Evolutionary conservation across 352 stramenopile species (phyloP).

Genomic region (Globisporangium sylvaticum): DNA sequence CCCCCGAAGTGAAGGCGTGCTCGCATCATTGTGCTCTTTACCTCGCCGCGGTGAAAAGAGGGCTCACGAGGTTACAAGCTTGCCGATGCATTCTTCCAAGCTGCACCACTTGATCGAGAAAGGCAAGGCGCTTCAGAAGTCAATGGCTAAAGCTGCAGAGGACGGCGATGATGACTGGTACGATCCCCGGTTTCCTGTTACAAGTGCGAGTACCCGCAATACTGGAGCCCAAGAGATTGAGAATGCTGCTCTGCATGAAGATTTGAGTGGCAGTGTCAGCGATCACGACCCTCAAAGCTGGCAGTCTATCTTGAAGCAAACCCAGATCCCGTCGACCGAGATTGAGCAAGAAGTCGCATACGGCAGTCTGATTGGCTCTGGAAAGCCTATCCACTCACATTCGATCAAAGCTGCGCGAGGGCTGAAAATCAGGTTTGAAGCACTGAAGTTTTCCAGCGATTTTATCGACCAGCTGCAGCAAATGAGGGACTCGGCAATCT

Average conservation of each 20-base stretch:
- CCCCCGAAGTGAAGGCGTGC: neutral
- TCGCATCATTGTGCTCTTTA: neutral
- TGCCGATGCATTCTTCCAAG: constrained; percentile 4
- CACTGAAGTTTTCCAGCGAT: constrained; percentile 31
- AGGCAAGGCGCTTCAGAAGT: constrained; percentile 39
- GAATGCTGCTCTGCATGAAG: neutral
- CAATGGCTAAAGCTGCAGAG: constrained; percentile 36
- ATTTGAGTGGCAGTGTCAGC: neutral
- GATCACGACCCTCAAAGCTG: constrained; percentile 13
- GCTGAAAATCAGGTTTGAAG: constrained; percentile 44
- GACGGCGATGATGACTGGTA: constrained; percentile 3
- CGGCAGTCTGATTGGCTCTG: neutral
- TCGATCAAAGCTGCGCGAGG: constrained; percentile 3
- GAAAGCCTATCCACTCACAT: neutral
- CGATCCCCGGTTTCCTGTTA: neutral
- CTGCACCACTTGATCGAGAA: constrained; percentile 34
- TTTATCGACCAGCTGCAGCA: constrained; percentile 40
- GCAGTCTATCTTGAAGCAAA: constrained; percentile 11
- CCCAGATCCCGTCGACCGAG: neutral
- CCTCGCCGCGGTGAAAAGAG: neutral
- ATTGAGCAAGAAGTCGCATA: neutral
- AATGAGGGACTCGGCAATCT: constrained; percentile 43
- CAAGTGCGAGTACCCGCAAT: neutral
- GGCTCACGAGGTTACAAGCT: neutral
- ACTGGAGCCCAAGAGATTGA: neutral